Base-by-base conservation (phyloP, 371 early-diverging fungal genomes). In the Amoeboaphelidium occidentale region DNA sequence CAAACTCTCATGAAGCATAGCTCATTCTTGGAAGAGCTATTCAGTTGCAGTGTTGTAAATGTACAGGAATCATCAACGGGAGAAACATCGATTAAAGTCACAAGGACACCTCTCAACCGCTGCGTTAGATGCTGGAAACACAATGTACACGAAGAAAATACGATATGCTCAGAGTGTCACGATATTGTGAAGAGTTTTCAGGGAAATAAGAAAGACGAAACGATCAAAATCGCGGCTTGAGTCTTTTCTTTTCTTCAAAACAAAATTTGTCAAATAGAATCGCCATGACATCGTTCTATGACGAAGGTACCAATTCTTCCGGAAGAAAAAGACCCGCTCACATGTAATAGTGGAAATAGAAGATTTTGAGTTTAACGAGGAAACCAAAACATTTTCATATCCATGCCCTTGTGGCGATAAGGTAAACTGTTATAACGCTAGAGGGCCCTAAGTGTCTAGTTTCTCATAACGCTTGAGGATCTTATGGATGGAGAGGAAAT, bases 371-470 rank as follows among this genome's bases (percentile, higher is more conserved):
- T 97, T 80, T 58, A 80, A 89, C 55, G 81, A 79, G 55, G 86
- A 82, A 45, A 72, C 68, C 32, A 65, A 77, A 53, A 58, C 74
- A 23, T 97, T 86, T 66, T 75, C 73, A 43, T 99, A 92, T 65
- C 99, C 99, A 41, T 99, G 98, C 61, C 99, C 99, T n/a, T 99
- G 99, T 65, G 99, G 99, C n/a, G 99, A 99, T 71, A 73, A 75
- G 39, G 97, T 99, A n/a, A n/a, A n/a, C n/a, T 62, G 75, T 24
- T 25, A 45, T 50, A 23, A 48, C 45, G 54, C 10, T 77, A 69
- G 87, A 87, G 43, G 87, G 93, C 41, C 56, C 97, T n/a, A 58
- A 59, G 42, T n/a, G n/a, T n/a, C n/a, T 73, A 75, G 39, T 99
- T 99, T 62, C 75, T 24, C 27, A 45, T 50, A 23, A 48, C 45